Base-by-base conservation (phyloP, 2,329 filamentous ascomycete genomes). In the Polytolypa hystricis region DNA sequence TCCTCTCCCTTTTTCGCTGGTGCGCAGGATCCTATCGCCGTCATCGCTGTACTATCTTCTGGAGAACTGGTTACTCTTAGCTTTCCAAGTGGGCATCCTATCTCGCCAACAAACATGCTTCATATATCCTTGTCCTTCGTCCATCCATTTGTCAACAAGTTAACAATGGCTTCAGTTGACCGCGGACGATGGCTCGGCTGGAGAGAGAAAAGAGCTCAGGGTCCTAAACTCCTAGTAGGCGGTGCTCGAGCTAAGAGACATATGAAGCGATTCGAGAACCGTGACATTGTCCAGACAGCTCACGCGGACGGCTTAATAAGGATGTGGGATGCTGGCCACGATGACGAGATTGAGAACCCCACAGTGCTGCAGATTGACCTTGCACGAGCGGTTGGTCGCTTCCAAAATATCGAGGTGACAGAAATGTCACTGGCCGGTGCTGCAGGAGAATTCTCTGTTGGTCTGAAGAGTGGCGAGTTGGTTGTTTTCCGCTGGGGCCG, bases 271-370 rank as follows among this genome's bases (percentile, higher is more conserved):
- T 87, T 84, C 48, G 86, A 94, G 51, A 73, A 79, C 42, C 75
- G 91, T 32, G 93, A 86, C 39, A 74, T 96, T 30, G 72, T 94
- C 5, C 81, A 89, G 42, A 84, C 84, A 4, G 81, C 85, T 0
- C 89, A 98, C 56, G 85, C 81, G 3, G 91, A 98, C 58, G 85
- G 87, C 36, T 93, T 83, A 0, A 69, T 98, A n/a, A 73, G 87
- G 20, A 67, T 96, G 5, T 98, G 87, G 86, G 91, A 98, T 58
- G 76, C 81, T 14, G 91, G 91, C 0, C 83, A 93, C 51, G 83
- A 77, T 10, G 91, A 98, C 53, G 84, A 95, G 51, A 82, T 98
- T 34, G 91, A 98, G 58, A 96, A 96, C 50, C 71, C 76, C 9
- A 68, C 70, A 3, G 71, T 84, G 36, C 65, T 96, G 16, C 89